Evolutionary conservation across 495 filamentous ascomycete species (phyloP), one percentile per base, ranked within the genome.

Genomic region (Letharia columbiana): DNA sequence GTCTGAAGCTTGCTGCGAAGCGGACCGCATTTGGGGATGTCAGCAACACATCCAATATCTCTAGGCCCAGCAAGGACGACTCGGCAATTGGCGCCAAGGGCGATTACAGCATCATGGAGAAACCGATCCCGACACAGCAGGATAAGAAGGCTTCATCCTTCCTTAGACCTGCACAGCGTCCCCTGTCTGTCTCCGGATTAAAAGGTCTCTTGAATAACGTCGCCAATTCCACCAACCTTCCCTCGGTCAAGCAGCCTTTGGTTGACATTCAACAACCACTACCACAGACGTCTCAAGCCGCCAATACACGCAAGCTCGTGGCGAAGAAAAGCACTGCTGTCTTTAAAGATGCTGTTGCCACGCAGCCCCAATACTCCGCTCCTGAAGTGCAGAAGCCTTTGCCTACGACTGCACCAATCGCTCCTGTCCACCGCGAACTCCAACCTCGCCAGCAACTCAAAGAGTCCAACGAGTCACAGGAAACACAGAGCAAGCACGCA

Each of bases 21-120:
- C 84, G 91, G 66, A 86, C 86, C 47, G 89, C 84, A 20, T 91
- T 94, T 75, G 88, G 83, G 20, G 92, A 96, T 72, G 80, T 92
- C 45, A 93, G 87, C 81, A 92, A 91, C 73, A 88, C 81, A 20
- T 74, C 78, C 40, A 87, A 86, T 70, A 70, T 77, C 35, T 70
- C 80, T 17, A 78, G 71, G 40, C 77, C 76, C 64, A 81, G 74
- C 61, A 78, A 80, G 41, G 84, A 85, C 73, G 86, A 87, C 67
- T 78, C 77, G 28, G 75, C 74, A 33, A 67, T 83, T 63, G 66
- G 69, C 61, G 79, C 74, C 58, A 89, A 87, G 74, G 76, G 78
- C 57, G 68, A 74, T 15, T 65, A 72, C 50, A 77, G 70, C 57
- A 68, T 63, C 10, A 70, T 77, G 44, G 82, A 84, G 61, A 81